phyloP scores from a whole-genome alignment of 1,139 yeast genomes.

The Meyerozyma sp. region DNA sequence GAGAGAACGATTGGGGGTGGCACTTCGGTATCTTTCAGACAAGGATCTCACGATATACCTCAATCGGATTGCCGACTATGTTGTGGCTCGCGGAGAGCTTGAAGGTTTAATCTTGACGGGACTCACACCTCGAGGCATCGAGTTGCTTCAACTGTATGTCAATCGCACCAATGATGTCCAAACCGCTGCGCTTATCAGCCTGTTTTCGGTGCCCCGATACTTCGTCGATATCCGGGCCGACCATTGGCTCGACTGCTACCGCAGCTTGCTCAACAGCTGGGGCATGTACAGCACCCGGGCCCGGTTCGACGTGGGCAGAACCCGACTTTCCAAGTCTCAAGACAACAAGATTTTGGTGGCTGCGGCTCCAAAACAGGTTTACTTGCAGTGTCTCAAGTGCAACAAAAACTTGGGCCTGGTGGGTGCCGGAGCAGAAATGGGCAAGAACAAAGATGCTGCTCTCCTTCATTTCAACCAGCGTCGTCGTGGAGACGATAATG shows the following conservation, averaged over 20 bases:
- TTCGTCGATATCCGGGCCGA: slow-evolving; percentile 66
- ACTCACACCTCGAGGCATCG: slow-evolving; percentile 76
- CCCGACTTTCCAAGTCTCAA: slow-evolving; percentile 54
- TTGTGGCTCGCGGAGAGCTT: slow-evolving; percentile 71
- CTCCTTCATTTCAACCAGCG: slow-evolving; percentile 33
- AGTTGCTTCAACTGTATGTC: slow-evolving; percentile 79
- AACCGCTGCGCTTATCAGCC: slow-evolving; percentile 78
- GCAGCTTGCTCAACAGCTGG: slow-evolving; percentile 81
- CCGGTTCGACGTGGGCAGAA: slow-evolving; percentile 74
- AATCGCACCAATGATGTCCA: slow-evolving; percentile 90
- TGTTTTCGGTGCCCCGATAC: slow-evolving; percentile 81
- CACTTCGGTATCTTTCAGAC: slow-evolving; percentile 78
- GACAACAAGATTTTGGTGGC: slow-evolving; percentile 44
- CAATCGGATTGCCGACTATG: slow-evolving; percentile 64
- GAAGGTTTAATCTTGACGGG: slow-evolving; percentile 92
- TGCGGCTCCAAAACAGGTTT: slow-evolving; percentile 68
- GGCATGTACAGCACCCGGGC: slow-evolving; percentile 73
- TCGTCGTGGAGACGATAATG: slow-evolving; percentile 23
- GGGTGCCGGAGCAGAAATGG: neutral
- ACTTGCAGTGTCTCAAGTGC: slow-evolving; percentile 75
- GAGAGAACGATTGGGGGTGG: slow-evolving; percentile 85
- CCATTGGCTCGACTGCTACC: slow-evolving; percentile 73
- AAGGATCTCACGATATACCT: slow-evolving; percentile 66
- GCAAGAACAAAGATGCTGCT: slow-evolving; percentile 17
- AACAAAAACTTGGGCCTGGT: slow-evolving; percentile 55